Evolutionary conservation across 345 rosid genomes (phyloP).

Genomic region (Sisymbrium altissimum): DNA sequence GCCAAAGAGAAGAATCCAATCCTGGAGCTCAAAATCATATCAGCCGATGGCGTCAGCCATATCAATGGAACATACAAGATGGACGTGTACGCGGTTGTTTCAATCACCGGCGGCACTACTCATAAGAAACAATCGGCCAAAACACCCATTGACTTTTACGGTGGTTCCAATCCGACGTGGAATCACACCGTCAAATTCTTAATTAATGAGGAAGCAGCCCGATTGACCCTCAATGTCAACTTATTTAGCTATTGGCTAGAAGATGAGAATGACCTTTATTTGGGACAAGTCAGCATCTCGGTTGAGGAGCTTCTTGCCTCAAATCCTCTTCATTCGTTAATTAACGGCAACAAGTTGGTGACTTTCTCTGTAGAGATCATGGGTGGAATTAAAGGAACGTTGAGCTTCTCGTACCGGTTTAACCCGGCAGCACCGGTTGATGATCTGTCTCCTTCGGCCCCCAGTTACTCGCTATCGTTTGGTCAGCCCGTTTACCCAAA

Average conservation of each 20-base stretch:
- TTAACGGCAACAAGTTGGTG: background rate
- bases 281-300: conserved; percentile 65
- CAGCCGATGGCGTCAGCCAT: conserved; percentile 51
- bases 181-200: conserved; percentile 58
- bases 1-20: background rate
- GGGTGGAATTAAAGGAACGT: background rate
- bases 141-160: conserved; percentile 44
- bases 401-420: conserved; percentile 53
- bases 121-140: conserved; percentile 40
- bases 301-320: conserved; percentile 16
- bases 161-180: conserved; percentile 70
- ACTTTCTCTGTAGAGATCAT: background rate
- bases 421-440: conserved; percentile 8
- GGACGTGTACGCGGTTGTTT: conserved; percentile 63
- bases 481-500: background rate
- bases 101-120: conserved; percentile 32
- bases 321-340: background rate
- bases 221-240: conserved; percentile 41
- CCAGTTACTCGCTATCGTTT: background rate
- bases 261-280: conserved; percentile 48
- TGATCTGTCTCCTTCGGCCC: background rate
- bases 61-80: conserved; percentile 50
- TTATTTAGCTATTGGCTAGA: conserved; percentile 56
- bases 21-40: background rate
- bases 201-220: conserved; percentile 43